A percentile compares a stretch with the other conserved stretches of the same genome.
Evolutionary conservation across 176 grass and related monocot genomes (phyloP).

Genomic region (Ampelocalamus luodianensis): DNA sequence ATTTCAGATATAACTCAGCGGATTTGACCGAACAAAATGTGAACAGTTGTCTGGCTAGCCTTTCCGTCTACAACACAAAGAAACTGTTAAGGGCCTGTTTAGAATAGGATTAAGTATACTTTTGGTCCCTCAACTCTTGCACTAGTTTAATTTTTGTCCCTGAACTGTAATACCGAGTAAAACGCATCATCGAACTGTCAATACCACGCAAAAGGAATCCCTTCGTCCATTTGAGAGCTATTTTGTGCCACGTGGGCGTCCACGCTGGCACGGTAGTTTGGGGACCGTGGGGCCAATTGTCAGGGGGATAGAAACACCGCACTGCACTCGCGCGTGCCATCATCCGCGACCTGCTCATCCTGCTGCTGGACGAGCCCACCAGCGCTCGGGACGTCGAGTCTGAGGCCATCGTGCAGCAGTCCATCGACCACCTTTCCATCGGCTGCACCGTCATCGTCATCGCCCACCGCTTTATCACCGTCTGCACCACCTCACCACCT

Average conservation of each 20-base stretch:
- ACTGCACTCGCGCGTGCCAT: constrained; percentile 65
- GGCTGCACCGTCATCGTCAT: constrained; percentile 65
- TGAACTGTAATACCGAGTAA: no score
- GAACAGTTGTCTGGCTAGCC: neutral
- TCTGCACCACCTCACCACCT: constrained; percentile 66
- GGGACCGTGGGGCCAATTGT: no score
- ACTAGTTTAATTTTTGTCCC: no score
- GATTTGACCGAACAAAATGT: neutral
- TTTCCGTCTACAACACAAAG: neutral
- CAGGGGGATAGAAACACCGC: constrained; percentile 76
- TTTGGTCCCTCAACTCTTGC: no score
- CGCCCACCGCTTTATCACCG: no score
- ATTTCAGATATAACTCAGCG: neutral
- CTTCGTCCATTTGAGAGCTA: no score
- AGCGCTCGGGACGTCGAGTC: constrained; percentile 54
- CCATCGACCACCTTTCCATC: constrained; percentile 51
- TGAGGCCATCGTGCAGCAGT: constrained; percentile 50
- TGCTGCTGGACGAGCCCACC: constrained; percentile 75
- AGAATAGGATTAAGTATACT: no score
- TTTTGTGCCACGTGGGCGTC: no score
- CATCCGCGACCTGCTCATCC: constrained; percentile 58
- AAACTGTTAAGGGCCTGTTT: neutral
- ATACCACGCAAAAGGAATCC: no score
- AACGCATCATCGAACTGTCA: no score
- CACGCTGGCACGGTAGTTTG: no score